Conservation (phyloP, 495 filamentous ascomycete species). For the Xylaria grammica region DNA sequence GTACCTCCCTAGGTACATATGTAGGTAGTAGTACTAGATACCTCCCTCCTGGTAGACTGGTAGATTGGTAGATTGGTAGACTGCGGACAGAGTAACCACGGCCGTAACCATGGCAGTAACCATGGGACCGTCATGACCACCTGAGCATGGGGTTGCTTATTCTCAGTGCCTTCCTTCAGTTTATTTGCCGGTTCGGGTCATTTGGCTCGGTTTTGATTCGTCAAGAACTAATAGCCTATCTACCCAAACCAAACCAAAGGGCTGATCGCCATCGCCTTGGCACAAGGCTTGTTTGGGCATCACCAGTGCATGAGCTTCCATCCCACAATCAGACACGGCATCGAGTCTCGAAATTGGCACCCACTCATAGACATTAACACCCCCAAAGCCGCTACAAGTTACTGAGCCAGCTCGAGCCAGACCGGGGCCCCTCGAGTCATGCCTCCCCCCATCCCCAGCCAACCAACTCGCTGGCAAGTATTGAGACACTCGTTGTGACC, state of each 20-base stretch:
- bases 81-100: too few relatives aligned
- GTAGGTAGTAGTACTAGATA: background rate
- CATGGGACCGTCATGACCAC: too few relatives aligned
- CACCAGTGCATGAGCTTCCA: background rate
- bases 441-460: background rate
- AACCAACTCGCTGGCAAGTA: too few relatives aligned
- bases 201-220: slow-evolving; percentile 15
- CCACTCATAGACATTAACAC: background rate
- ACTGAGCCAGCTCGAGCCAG: background rate
- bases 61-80: too few relatives aligned
- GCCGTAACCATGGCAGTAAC: too few relatives aligned
- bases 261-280: slow-evolving; percentile 8
- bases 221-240: too few relatives aligned
- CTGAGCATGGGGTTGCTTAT: too few relatives aligned
- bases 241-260: too few relatives aligned
- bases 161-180: background rate
- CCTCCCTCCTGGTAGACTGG: too few relatives aligned
- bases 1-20: background rate
- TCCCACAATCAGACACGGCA: background rate
- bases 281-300: slow-evolving; percentile 18
- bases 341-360: too few relatives aligned
- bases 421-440: background rate
- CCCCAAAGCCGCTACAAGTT: background rate
- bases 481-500: background rate
- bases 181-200: slow-evolving; percentile 14